Base-by-base conservation (phyloP, 768 basidiomycete genomes). In the Bullera alba region DNA sequence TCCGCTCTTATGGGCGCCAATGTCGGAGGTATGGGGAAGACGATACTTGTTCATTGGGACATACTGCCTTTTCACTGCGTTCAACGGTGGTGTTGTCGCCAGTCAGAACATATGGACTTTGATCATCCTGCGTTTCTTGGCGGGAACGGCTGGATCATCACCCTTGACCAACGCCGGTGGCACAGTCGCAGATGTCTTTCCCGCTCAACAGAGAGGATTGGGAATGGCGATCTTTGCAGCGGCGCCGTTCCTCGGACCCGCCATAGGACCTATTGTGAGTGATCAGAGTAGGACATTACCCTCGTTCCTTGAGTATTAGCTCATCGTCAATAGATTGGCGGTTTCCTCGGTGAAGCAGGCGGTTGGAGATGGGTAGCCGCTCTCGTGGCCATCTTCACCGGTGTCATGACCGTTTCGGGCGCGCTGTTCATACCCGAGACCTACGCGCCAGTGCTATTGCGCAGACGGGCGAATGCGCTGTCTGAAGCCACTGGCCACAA, bases 311-410 rank as follows among this genome's bases (percentile, higher is more conserved):
- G n/a, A 8, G 32, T 8, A n/a, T 34, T 8, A n/a, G 32, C n/a
- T 34, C 10, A 8, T 34, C 10, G n/a, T 8, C 32, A 34, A 34
- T n/a, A 34, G 71, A 50, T 56, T 45, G 72, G 73, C 12, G 63
- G 60, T 1, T 66, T 71, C 28, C 53, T 63, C 10, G 55, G 62
- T 10, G 58, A 60, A 28, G 65, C 59, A 19, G 58, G 67, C 0
- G 72, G 71, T 2, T 75, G 74, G 74, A 34, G 73, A 17, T 70
- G 69, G 69, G 65, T 69, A 3, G 62, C 53, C 15, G 65, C 48
- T 5, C 37, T 72, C 28, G 49, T 70, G 42, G 60, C 54, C 41
- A 49, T 68, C 55, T 63, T 72, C 46, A 47, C 60, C 30, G 56
- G 17, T 15, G 17, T 54, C 32, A 46, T 69, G 7, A 60, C 60